These are phyloP conservation scores for Alternaria brassicicola DNA, from an alignment of 2,329 filamentous ascomycete genomes.

Conservation along the genomic window DNA sequence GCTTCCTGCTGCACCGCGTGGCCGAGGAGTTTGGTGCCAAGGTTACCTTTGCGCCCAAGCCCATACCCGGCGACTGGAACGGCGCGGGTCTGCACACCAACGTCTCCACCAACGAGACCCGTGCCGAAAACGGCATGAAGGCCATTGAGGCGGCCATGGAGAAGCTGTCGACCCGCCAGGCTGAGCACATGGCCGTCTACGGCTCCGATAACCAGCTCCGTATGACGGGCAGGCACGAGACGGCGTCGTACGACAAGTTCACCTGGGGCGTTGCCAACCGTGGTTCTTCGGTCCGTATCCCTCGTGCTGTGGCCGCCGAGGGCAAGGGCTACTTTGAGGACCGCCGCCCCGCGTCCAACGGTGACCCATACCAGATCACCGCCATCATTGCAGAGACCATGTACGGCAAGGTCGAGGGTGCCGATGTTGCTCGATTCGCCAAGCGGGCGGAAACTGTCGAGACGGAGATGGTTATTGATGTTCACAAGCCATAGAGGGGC, in stretches of 20 bases:
- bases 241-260: slow-evolving; percentile 91
- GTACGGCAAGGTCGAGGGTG: slow-evolving; percentile 58
- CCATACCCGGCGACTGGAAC: slow-evolving; percentile 95
- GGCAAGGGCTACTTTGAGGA: slow-evolving; percentile 93
- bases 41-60: slow-evolving; percentile 95
- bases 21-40: slow-evolving; percentile 96
- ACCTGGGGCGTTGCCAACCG: slow-evolving; percentile 94
- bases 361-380: slow-evolving; percentile 83
- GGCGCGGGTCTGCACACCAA: slow-evolving; percentile 92
- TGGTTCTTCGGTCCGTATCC: slow-evolving; percentile 91
- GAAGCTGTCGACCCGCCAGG: slow-evolving; percentile 57
- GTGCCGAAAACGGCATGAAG: slow-evolving; percentile 92
- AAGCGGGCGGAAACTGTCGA: slow-evolving; percentile 43
- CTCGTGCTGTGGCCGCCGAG: slow-evolving; percentile 80
- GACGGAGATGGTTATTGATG: slow-evolving; percentile 42
- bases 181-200: slow-evolving; percentile 79
- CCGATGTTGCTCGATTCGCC: slow-evolving; percentile 53
- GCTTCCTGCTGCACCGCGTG: slow-evolving; percentile 87
- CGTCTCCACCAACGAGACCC: slow-evolving; percentile 90
- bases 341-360: slow-evolving; percentile 74
- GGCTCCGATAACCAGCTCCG: slow-evolving; percentile 95
- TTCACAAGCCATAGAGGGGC: slow-evolving; percentile 36
- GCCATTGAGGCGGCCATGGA: slow-evolving; percentile 79
- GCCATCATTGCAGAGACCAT: slow-evolving; percentile 79
- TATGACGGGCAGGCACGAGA: slow-evolving; percentile 93